phyloP scores from a whole-genome alignment of 768 basidiomycete genomes.

The Naganishia vishniacii region DNA sequence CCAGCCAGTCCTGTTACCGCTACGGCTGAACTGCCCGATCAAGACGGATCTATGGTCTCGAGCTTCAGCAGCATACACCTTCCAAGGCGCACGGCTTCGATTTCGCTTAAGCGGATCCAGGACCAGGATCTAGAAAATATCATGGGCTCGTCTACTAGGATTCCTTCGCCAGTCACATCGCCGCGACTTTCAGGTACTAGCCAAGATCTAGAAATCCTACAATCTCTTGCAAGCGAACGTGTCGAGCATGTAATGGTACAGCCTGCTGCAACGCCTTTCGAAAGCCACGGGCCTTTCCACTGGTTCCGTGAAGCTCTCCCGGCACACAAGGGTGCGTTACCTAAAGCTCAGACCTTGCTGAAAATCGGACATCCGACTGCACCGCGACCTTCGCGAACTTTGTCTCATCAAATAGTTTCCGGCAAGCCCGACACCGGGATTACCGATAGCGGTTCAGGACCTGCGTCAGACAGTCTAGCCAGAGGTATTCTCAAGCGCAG shows the following conservation, averaged over 20 bases:
- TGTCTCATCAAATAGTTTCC: neutral
- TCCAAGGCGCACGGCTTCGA: slow-evolving; percentile 13
- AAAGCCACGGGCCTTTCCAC: neutral
- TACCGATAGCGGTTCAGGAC: no score
- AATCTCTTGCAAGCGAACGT: neutral
- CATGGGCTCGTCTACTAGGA: slow-evolving; percentile 14
- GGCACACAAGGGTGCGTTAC: neutral
- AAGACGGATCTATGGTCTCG: neutral
- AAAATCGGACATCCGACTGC: no score
- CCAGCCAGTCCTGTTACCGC: neutral
- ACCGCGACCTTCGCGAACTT: slow-evolving; percentile 1
- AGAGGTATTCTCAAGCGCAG: slow-evolving; percentile 3
- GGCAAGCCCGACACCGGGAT: no score
- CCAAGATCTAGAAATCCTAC: neutral
- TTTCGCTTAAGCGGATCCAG: slow-evolving; percentile 26
- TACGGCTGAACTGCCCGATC: neutral
- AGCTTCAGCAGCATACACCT: neutral
- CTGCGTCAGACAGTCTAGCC: neutral
- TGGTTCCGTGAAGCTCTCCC: neutral
- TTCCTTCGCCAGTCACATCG: slow-evolving; percentile 1
- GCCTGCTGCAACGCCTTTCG: neutral
- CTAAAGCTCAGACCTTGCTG: neutral
- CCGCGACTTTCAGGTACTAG: neutral
- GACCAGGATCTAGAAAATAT: slow-evolving; percentile 25
- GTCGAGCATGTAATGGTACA: neutral